Evolutionary conservation across 2,329 filamentous ascomycete genomes (phyloP), one percentile per base, ranked within the genome.

Genomic region (Alternaria panax): DNA sequence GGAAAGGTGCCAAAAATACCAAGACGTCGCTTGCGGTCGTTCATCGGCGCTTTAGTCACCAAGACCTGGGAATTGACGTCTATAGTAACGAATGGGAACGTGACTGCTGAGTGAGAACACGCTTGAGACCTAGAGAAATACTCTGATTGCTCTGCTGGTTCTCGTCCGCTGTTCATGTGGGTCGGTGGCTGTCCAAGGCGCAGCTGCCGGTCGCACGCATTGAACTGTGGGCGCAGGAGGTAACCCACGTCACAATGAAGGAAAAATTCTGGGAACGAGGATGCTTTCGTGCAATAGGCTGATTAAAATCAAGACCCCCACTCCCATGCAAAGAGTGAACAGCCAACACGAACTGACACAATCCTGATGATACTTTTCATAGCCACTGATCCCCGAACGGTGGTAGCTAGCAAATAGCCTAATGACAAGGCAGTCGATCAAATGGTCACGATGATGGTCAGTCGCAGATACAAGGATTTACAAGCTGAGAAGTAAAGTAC

Each of bases 161-260:
- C 54, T 59, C 40, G 56, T 36, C 41, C 42, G 11, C 27, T 18
- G 20, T 27, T 51, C 53, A 41, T 60, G 53, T 57, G 36, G 18
- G 18, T 47, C 45, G 30, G 42, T 50, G 42, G 32, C 40, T 27
- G 28, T 46, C 16, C 48, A n/a, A 16, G 53, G 34, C 36, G 25
- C 22, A 38, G 41, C 36, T 40, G 42, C 20, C 14, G 16, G 42
- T 36, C 8, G 25, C 16, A 42, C n/a, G 7, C 18, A 24, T 4
- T 12, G 42, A 32, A 20, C 18, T 22, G 50, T 34, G 24, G 22
- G 51, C 24, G 43, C n/a, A 27, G 32, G 3, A 28, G 22, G 50
- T 24, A 43, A 22, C 24, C 30, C 45, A 48, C 45, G 45, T 48
- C 28, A 48, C 36, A 2, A 34, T 8, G 9, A 7, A 36, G 14